Evolutionary conservation across 495 filamentous ascomycete genomes (phyloP), one percentile per base, ranked within the genome.

Genomic region (Podospora conica): DNA sequence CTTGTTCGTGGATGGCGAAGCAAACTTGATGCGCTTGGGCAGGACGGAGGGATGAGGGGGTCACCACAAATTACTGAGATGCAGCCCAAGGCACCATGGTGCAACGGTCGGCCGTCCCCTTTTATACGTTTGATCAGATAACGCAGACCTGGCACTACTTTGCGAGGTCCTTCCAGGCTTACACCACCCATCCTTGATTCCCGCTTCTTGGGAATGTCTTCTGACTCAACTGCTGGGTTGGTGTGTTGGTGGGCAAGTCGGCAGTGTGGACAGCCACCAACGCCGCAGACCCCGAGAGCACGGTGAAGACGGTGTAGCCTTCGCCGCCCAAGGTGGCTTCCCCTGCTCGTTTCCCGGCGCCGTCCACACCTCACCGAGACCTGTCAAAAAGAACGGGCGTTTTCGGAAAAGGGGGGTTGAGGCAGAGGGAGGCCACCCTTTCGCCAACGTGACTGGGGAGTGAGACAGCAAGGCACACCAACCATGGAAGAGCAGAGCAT

Each of bases 401-500:
- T 66, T 54, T 69, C 65, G 65, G 61, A 63, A 63, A 63, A 55
- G 28, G 28, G 15, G 53, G 62, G 67, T 60, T 61, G 67, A 56
- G 67, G 61, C 33, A 60, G 48, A 29, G 57, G 61, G 65, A 69
- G 63, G 29, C 56, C 58, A 66, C 63, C 60, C 31, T 64, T 55
- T 31, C 55, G 64, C 63, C 67, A 70, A 66, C 69, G 73, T 73
- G 72, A 76, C 74, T 74, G 60, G 61, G 55, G 65, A 56, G 70
- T 76, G 74, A 76, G 74, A 76, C 74, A 76, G 58, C 54, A 67
- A 69, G 68, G 66, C 72, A 74, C 73, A 75, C 73, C 66, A 72
- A 67, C 67, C n/a, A 18, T 56, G 57, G 61, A 61, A 54, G 31
- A 58, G 33, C 33, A 61, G 53, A 33, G 29, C n/a, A 53, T 15